A percentile compares a stretch with the other conserved stretches of the same genome.
These are phyloP conservation scores for Verbascum thapsus DNA, from an alignment of 257 asterid genomes.

Conservation along the genomic window DNA sequence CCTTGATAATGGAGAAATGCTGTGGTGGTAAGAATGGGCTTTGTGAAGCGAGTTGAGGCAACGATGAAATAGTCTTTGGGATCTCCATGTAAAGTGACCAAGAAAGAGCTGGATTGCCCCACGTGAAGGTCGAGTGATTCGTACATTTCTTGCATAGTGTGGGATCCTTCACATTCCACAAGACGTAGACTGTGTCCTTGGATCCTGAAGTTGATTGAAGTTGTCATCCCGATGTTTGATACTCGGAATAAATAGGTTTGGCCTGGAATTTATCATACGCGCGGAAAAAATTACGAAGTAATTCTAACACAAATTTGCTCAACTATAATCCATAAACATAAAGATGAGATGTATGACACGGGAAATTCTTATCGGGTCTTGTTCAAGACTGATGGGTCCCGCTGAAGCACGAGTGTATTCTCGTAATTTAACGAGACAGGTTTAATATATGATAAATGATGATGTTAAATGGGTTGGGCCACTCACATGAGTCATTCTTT, in stretches of 20 bases:
- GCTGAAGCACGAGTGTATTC: too few species aligned
- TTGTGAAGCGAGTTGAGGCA: slow-evolving; percentile 67
- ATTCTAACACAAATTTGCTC: too few species aligned
- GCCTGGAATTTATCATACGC: slow-evolving; percentile 38
- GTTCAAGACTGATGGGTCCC: too few species aligned
- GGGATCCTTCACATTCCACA: slow-evolving; percentile 87
- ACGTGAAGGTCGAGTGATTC: slow-evolving; percentile 75
- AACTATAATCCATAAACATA: too few species aligned
- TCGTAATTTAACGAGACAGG: too few species aligned
- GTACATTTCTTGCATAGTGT: slow-evolving; percentile 57
- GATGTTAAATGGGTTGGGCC: too few species aligned
- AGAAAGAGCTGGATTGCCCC: slow-evolving; percentile 74
- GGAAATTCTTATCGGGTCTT: too few species aligned
- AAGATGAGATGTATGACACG: too few species aligned
- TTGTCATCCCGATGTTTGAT: slow-evolving; percentile 58
- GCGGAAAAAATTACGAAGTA: neutral
- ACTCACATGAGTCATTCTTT: too few species aligned
- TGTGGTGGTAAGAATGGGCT: slow-evolving; percentile 50
- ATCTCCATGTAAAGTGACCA: slow-evolving; percentile 38
- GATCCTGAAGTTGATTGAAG: slow-evolving; percentile 71
- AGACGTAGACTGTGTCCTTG: slow-evolving; percentile 64
- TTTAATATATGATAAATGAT: too few species aligned
- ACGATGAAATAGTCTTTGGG: slow-evolving; percentile 52
- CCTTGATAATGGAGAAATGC: slow-evolving; percentile 57
- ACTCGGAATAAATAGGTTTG: slow-evolving; percentile 64